A percentile compares a stretch with the other conserved stretches of the same genome.
phyloP scores from a whole-genome alignment of 345 rosid genomes.

The Hibiscus tridactylites region DNA sequence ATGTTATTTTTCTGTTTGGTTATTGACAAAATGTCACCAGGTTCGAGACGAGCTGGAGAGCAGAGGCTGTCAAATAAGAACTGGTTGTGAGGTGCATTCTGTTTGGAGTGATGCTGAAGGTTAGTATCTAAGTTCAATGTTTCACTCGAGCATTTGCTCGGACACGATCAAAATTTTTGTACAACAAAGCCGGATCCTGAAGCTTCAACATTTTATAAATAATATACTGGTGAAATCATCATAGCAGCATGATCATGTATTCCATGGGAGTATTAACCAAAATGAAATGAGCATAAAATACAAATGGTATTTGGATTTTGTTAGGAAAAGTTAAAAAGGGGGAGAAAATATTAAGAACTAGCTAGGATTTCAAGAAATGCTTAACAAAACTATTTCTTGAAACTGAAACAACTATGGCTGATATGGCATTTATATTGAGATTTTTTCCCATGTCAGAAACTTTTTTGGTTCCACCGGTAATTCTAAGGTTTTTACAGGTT shows the following conservation, averaged over 20 bases:
- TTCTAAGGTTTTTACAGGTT: constrained; percentile 27
- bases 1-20: neutral
- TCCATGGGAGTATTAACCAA: neutral
- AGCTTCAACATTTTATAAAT: neutral
- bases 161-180: neutral
- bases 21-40: constrained; percentile 20
- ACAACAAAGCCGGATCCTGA: neutral
- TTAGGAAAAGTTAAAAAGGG: neutral
- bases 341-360: neutral
- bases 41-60: constrained; percentile 55
- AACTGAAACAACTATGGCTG: too few species aligned
- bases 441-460: neutral
- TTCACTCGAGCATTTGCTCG: neutral
- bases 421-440: too few species aligned
- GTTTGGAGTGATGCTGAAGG: constrained; percentile 39
- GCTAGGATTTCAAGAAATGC: too few species aligned
- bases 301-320: neutral
- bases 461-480: neutral
- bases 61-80: constrained; percentile 61
- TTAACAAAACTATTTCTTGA: too few species aligned
- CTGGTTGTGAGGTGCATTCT: constrained; percentile 41
- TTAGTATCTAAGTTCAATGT: constrained; percentile 14
- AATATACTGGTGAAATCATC: neutral
- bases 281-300: neutral
- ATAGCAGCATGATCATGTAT: neutral